Conservation (phyloP, 164 flowering plant genomes). For the Berberis vulgaris region DNA sequence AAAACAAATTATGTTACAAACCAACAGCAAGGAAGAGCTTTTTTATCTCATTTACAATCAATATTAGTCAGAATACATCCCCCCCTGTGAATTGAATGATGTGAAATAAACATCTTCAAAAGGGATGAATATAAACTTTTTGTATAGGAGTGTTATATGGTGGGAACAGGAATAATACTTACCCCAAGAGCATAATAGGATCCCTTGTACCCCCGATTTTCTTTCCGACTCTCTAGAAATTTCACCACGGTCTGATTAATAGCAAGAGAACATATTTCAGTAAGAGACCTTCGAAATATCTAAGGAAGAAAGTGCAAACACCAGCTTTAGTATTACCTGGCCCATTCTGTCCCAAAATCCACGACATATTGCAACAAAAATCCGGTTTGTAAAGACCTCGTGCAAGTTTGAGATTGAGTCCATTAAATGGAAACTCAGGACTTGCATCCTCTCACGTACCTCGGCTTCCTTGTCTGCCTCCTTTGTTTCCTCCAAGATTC, state of each 20-base stretch:
- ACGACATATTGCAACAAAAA: conserved; percentile 68
- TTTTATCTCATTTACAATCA: too few relatives aligned
- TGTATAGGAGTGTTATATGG: neutral
- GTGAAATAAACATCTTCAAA: too few relatives aligned
- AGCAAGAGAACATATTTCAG: conserved; percentile 13
- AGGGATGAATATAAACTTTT: neutral
- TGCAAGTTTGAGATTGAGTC: conserved; percentile 73
- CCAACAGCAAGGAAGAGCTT: neutral
- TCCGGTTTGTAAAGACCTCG: conserved; percentile 56
- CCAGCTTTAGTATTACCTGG: conserved; percentile 37
- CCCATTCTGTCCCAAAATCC: conserved; percentile 96
- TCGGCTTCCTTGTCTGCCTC: conserved; percentile 84
- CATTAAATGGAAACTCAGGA: conserved; percentile 48
- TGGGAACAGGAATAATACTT: conserved; percentile 9
- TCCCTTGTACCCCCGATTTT: conserved; percentile 48
- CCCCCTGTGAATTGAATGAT: too few relatives aligned
- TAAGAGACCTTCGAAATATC: neutral
- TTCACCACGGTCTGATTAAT: conserved; percentile 33
- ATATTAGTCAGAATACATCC: too few relatives aligned
- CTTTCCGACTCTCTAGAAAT: conserved; percentile 40
- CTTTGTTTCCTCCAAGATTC: conserved; percentile 76
- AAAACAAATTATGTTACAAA: neutral
- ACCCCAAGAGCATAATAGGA: conserved; percentile 51
- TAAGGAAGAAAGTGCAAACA: neutral
- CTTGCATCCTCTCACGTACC: conserved; percentile 86